Base-by-base conservation (phyloP, 352 stramenopile species). In the Pseudoperonospora humuli region DNA sequence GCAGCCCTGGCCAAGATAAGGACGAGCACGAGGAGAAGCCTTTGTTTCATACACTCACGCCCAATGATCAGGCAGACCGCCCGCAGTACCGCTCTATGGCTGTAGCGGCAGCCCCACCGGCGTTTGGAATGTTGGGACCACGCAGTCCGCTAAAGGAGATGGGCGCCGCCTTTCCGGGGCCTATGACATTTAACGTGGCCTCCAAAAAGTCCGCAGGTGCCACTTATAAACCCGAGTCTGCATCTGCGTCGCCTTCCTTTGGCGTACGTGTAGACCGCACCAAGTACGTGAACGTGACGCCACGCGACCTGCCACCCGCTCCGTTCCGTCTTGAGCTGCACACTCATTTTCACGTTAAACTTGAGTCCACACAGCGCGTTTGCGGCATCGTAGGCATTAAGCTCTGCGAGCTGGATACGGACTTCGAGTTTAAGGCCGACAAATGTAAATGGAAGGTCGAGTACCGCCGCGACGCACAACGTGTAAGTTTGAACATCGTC, bases 381-480 rank as follows among this genome's bases (percentile, higher is more conserved):
- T 84, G 80, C 34, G 72, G 66, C 10, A 63, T 87, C 13, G 61
- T 93, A 20, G 74, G 80, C 21, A 79, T 75, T 27, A 93, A 90
- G 66, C 61, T 93, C 7, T 88, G 73, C 43, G 77, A 90, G 42
- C 55, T 93, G 25, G 80, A 88, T 59, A 86, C 80, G 40, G 80
- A 93, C 50, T 93, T 85, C 40, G 64, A 67, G 47, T 93, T 93
- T 54, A 87, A 93, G 51, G 58, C 64, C 6, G 63, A 82, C 50
- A 93, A 93, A 65, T 88, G 77, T 67, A 93, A 93, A 63, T 93
- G 80, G 80, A 93, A 90, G 59, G 77, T 90, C 32, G 69, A 84
- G 36, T 85, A 82, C 62, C 75, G 77, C 3, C 71, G 67, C 35
- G 63, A 63, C 37, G 54, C 61, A 11, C 73, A 84, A 51, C 75